phyloP scores from a whole-genome alignment of 2,329 filamentous ascomycete species.

The Escovopsis sp. region DNA sequence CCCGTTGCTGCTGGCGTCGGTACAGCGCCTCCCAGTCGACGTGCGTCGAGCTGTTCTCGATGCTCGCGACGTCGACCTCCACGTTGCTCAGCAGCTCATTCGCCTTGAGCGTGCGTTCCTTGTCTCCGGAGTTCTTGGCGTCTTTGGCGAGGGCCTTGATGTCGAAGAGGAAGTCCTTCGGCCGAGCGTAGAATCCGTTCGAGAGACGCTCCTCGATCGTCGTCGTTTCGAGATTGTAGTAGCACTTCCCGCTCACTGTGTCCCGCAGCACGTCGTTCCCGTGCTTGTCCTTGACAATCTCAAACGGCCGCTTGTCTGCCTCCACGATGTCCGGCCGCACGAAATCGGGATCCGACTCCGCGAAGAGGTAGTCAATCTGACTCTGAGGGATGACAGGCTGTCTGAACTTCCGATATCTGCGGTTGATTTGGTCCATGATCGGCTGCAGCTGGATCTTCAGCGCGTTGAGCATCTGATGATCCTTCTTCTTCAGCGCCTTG shows the following conservation, averaged over 20 bases:
- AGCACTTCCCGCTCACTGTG: conserved; percentile 66
- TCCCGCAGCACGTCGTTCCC: conserved; percentile 66
- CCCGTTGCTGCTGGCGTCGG: conserved; percentile 53
- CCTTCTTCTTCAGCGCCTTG: conserved; percentile 65
- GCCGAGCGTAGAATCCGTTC: conserved; percentile 89
- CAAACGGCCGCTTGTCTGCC: conserved; percentile 55
- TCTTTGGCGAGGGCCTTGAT: conserved; percentile 77
- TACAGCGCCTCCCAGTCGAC: conserved; percentile 76
- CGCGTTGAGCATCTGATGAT: conserved; percentile 70
- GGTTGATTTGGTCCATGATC: conserved; percentile 94
- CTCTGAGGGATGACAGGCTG: conserved; percentile 60
- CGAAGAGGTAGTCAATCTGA: conserved; percentile 67
- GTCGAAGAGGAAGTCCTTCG: conserved; percentile 78
- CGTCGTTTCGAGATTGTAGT: conserved; percentile 84
- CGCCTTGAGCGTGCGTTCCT: conserved; percentile 68
- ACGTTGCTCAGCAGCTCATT: conserved; percentile 89
- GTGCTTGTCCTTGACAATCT: conserved; percentile 65
- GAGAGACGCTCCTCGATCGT: conserved; percentile 93
- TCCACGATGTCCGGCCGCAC: conserved; percentile 42
- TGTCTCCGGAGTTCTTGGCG: conserved; percentile 67
- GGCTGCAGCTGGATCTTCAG: conserved; percentile 83
- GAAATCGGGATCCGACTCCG: conserved; percentile 63
- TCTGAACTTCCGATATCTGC: conserved; percentile 78
- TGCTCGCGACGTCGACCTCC: conserved; percentile 74
- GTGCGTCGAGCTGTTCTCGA: conserved; percentile 52